These are phyloP conservation scores for Cladosporium cucumerinum DNA, from an alignment of 2,329 filamentous ascomycete genomes.

Conservation along the genomic window DNA sequence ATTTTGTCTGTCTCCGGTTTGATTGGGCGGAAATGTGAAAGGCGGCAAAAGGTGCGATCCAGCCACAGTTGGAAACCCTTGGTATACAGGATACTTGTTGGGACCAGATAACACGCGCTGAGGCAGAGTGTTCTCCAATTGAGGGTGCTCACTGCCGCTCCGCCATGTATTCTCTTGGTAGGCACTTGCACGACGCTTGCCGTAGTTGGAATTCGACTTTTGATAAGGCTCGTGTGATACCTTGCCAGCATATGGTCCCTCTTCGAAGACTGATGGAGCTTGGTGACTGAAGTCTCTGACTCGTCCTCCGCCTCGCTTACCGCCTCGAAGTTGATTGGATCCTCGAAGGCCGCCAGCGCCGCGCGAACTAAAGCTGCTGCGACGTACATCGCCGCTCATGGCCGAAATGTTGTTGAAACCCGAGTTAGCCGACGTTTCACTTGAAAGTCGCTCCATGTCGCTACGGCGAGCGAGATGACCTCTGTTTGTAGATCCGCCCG, in stretches of 20 bases:
- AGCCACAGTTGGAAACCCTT: background rate
- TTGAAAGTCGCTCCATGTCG: background rate
- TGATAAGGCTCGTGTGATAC: background rate
- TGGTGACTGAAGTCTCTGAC: background rate
- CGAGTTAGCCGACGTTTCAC: background rate
- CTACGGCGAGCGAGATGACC: background rate
- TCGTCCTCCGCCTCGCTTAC: conserved; percentile 2
- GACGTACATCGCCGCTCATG: background rate
- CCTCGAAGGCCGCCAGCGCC: background rate
- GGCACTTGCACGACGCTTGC: conserved; percentile 9
- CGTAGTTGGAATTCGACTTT: background rate
- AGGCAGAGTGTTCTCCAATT: conserved; percentile 10
- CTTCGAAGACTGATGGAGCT: background rate
- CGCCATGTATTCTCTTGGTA: conserved; percentile 12
- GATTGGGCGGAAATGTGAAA: background rate
- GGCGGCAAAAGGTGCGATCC: background rate
- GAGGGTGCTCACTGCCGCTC: conserved; percentile 1
- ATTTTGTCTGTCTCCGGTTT: background rate
- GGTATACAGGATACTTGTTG: background rate
- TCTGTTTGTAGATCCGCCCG: background rate
- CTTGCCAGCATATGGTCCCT: background rate
- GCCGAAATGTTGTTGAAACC: conserved; percentile 2
- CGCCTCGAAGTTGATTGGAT: background rate
- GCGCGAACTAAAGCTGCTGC: background rate
- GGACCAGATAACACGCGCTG: conserved; percentile 15